phyloP scores from a whole-genome alignment of 352 stramenopile genomes.

The Globisporangium nagaii region DNA sequence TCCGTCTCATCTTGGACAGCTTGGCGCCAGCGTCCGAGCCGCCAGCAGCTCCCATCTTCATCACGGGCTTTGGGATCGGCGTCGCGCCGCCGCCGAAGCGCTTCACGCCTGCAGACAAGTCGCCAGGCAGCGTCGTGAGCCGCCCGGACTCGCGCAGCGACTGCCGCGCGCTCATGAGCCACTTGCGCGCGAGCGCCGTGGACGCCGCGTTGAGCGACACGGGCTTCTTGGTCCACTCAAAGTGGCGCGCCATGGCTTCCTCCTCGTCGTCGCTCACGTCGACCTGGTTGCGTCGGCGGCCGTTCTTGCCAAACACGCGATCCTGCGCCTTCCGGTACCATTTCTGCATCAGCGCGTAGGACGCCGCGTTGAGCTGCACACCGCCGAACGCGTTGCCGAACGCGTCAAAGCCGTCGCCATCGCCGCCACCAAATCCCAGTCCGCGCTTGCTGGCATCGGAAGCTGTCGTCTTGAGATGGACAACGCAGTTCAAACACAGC shows the following conservation, averaged over 20 bases:
- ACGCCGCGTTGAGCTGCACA: conserved; percentile 78
- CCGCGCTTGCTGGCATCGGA: conserved; percentile 18
- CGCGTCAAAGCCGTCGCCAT: conserved; percentile 17
- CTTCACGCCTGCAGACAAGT: conserved; percentile 27
- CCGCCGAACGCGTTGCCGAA: conserved; percentile 34
- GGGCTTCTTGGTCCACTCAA: conserved; percentile 75
- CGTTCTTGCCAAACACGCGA: conserved; percentile 78
- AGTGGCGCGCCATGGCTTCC: conserved; percentile 54
- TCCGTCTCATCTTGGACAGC: conserved; percentile 60
- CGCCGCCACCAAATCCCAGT: conserved; percentile 13
- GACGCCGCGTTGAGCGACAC: conserved; percentile 70
- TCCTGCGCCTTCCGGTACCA: conserved; percentile 91
- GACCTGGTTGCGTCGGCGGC: conserved; percentile 45
- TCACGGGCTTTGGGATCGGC: conserved; percentile 58
- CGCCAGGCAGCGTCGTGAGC: conserved; percentile 33
- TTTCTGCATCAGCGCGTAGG: conserved; percentile 86
- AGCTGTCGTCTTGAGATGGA: conserved; percentile 55
- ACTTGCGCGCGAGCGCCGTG: conserved; percentile 78
- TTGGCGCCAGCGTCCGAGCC: conserved; percentile 29
- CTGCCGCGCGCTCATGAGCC: conserved; percentile 63
- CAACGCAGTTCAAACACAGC: conserved; percentile 91
- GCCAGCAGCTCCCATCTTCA: conserved; percentile 74
- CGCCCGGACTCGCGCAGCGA: conserved; percentile 49
- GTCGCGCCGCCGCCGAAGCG: conserved; percentile 42
- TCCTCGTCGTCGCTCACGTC: conserved; percentile 89